Base-by-base conservation (phyloP, 495 filamentous ascomycete species). In the Jackrogersella multiformis region DNA sequence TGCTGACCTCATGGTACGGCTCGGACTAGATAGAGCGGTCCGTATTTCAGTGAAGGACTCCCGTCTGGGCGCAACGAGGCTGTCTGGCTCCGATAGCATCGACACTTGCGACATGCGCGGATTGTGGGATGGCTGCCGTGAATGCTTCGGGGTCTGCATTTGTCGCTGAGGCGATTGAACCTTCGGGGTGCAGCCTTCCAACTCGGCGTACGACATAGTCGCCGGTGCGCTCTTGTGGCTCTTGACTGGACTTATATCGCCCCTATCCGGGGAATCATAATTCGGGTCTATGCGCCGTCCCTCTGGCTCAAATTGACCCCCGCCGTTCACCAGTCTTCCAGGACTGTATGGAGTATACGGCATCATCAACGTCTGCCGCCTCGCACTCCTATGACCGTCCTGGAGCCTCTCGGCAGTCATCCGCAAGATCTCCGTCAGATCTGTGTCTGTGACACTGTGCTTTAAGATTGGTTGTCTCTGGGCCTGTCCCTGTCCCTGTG, bases 381-480 rank as follows among this genome's bases (percentile, higher is more conserved):
- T 60, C 12, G 68, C 42, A 38, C 73, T 74, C 13, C 60, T 35
- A 12, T 45, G 62, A 6, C 78, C 78, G 35, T 77, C 75, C 16
- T 75, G 75, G n/a, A 82, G 63, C 26, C 77, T 69, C 66, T 78
- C 72, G 23, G 80, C 80, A 0, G 79, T 82, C 24, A 77, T 78
- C 15, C 68, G 73, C 18, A 82, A 61, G 20, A 82, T 82, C 35
- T 79, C 71, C 1, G 77, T 69, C 21, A 82, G 56, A 2, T 76
- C 78, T 28, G 78, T 75, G 48, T 81, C 78, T 2, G 79, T 79
- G 30, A 70, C 77, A 42, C 56, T 61, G 30, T 76, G 68, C 45
- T 70, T 67, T 18, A 65, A 58, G 13, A 64, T 64, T 4, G 53
- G 65, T 41, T 48, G 69, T 26, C 60, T 48, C 4, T 63, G 72